phyloP scores from a whole-genome alignment of 768 basidiomycete genomes.

The Leucogyrophana mollusca region DNA sequence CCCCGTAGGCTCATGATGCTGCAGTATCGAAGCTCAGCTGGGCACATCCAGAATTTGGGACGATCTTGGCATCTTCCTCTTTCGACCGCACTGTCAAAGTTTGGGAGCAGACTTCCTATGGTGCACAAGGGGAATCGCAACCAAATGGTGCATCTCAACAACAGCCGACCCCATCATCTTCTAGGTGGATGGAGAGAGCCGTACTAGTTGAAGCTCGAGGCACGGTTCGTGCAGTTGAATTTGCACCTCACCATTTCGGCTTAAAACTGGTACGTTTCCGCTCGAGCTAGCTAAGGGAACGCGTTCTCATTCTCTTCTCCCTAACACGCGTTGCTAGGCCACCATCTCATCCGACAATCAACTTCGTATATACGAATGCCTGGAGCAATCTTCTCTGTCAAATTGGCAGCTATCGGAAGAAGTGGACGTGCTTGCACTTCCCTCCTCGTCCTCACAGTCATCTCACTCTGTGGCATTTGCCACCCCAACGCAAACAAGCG shows the following conservation, averaged over 20 bases:
- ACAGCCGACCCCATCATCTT: conserved; percentile 16
- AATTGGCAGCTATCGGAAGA: conserved; percentile 78
- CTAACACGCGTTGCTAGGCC: conserved; percentile 50
- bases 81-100: conserved; percentile 93
- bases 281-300: not conserved
- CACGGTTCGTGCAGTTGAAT: conserved; percentile 83
- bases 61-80: conserved; percentile 80
- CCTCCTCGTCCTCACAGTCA: conserved; percentile 38
- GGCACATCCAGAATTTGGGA: conserved; percentile 93
- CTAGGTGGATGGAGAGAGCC: conserved; percentile 73
- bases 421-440: conserved; percentile 65
- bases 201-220: conserved; percentile 82
- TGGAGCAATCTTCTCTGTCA: conserved; percentile 69
- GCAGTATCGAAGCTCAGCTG: conserved; percentile 81
- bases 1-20: conserved; percentile 90
- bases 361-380: conserved; percentile 87
- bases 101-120: conserved; percentile 68
- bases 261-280: conserved; percentile 70
- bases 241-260: conserved; percentile 84
- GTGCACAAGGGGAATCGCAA: conserved; percentile 25
- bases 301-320: not conserved
- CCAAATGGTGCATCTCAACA: conserved; percentile 19
- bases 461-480: conserved; percentile 59
- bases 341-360: conserved; percentile 85
- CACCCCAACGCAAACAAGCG: conserved; percentile 67